phyloP scores from a whole-genome alignment of 139 green algal genomes.

The Chlorella vulgaris region DNA sequence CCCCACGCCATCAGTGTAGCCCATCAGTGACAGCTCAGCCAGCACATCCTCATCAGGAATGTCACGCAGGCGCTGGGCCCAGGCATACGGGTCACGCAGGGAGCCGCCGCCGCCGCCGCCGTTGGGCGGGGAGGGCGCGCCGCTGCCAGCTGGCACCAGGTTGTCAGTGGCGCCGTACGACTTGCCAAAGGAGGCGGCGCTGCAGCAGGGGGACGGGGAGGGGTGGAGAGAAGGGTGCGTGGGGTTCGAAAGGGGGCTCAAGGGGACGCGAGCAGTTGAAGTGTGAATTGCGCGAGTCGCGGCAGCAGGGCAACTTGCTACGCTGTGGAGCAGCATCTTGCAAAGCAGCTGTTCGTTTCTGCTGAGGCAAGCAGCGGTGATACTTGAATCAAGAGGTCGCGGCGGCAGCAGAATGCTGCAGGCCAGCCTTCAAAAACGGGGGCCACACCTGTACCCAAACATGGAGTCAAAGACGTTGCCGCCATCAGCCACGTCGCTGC shows the following conservation, averaged over 20 bases:
- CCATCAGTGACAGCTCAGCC: constrained; percentile 43
- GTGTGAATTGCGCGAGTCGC: no score
- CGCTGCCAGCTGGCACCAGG: neutral
- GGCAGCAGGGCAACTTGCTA: no score
- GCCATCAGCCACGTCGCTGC: constrained; percentile 23
- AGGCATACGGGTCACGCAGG: constrained; percentile 51
- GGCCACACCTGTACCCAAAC: constrained; percentile 40
- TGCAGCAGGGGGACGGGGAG: neutral
- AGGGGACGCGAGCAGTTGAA: no score
- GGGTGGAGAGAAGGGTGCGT: neutral
- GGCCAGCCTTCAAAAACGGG: neutral
- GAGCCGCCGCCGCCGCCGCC: no score
- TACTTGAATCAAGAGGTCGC: no score
- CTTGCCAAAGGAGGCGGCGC: constrained; percentile 28
- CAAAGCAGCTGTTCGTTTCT: no score
- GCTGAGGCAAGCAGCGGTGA: no score
- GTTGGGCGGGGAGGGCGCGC: no score
- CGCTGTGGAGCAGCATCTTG: no score
- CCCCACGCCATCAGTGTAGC: constrained; percentile 30
- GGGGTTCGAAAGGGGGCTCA: no score
- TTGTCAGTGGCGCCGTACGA: constrained; percentile 2
- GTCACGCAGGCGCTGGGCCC: constrained; percentile 55
- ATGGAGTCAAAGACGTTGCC: constrained; percentile 49
- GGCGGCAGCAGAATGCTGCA: no score
- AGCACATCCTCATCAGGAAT: constrained; percentile 61